These are phyloP conservation scores for Pseudopithomyces maydicus DNA, from an alignment of 2,329 filamentous ascomycete species.

Conservation along the genomic window DNA sequence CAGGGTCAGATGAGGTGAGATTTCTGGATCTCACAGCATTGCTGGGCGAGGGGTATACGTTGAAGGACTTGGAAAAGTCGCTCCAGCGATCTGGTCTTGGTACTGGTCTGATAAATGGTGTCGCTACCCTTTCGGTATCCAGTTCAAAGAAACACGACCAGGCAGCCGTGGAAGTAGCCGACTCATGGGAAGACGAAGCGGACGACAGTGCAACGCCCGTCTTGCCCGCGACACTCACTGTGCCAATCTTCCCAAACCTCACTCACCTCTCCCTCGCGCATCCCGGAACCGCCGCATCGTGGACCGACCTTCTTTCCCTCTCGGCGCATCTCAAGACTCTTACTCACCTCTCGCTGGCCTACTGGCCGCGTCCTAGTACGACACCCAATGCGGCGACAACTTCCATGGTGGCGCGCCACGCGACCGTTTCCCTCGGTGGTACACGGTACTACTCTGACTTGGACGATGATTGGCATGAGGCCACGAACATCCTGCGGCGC, in stretches of 20 bases:
- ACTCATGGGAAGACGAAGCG: constrained; percentile 54
- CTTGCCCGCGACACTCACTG: constrained; percentile 23
- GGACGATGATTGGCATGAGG: constrained; percentile 62
- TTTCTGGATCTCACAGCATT: constrained; percentile 60
- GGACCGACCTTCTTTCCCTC: constrained; percentile 60
- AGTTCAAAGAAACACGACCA: constrained; percentile 18
- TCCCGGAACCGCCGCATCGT: constrained; percentile 55
- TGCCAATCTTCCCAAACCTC: constrained; percentile 55
- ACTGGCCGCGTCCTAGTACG: constrained; percentile 65
- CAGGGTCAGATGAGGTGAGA: constrained; percentile 51
- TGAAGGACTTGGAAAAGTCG: constrained; percentile 56
- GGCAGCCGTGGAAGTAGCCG: constrained; percentile 34
- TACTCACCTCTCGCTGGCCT: constrained; percentile 66
- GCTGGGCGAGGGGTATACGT: constrained; percentile 53
- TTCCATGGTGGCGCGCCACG: constrained; percentile 49
- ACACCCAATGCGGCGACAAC: constrained; percentile 58
- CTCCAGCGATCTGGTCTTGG: constrained; percentile 30
- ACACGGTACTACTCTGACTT: constrained; percentile 58
- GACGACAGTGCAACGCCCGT: constrained; percentile 15
- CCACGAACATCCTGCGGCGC: constrained; percentile 60
- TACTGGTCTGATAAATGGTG: constrained; percentile 11
- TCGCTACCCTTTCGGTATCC: constrained; percentile 21
- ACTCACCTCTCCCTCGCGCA: constrained; percentile 64
- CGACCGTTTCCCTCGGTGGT: constrained; percentile 55
- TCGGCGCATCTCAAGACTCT: constrained; percentile 60